Evolutionary conservation across 2,329 filamentous ascomycete species (phyloP).

Genomic region (Ophiostoma montium): DNA sequence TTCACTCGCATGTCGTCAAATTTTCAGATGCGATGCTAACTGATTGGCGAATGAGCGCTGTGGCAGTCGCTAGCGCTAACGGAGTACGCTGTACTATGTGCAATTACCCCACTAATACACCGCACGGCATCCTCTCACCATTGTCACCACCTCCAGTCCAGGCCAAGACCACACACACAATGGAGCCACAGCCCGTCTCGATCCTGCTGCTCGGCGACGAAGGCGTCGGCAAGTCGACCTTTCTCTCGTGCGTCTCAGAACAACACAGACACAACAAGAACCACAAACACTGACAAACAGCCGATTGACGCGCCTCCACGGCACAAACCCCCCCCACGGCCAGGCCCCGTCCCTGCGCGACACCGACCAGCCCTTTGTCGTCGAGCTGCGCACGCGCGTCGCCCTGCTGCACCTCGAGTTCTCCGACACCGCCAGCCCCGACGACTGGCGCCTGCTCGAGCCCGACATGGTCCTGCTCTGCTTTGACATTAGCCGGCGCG

Average conservation of each 20-base stretch:
- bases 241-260: conserved; percentile 46
- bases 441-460: conserved; percentile 42
- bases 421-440: conserved; percentile 43
- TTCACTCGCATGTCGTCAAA: too few relatives aligned
- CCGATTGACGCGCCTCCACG: conserved; percentile 1
- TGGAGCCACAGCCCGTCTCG: conserved; percentile 18
- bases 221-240: conserved; percentile 45
- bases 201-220: conserved; percentile 45
- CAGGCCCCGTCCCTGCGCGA: conserved; percentile 33
- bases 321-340: conserved; percentile 7
- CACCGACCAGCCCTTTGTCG: conserved; percentile 45
- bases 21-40: not conserved
- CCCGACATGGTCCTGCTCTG: conserved; percentile 46
- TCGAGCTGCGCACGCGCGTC: conserved; percentile 35
- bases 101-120: not conserved
- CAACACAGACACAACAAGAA: too few relatives aligned
- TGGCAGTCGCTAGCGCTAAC: too few relatives aligned
- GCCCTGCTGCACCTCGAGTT: conserved; percentile 41
- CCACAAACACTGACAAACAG: not conserved
- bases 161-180: not conserved
- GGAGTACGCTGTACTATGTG: too few relatives aligned
- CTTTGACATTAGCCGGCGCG: conserved; percentile 45
- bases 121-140: not conserved
- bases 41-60: not conserved
- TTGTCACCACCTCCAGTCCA: too few relatives aligned